These are phyloP conservation scores for Herpetospermum pedunculosum DNA, from an alignment of 306 rosid species.

Conservation along the genomic window DNA sequence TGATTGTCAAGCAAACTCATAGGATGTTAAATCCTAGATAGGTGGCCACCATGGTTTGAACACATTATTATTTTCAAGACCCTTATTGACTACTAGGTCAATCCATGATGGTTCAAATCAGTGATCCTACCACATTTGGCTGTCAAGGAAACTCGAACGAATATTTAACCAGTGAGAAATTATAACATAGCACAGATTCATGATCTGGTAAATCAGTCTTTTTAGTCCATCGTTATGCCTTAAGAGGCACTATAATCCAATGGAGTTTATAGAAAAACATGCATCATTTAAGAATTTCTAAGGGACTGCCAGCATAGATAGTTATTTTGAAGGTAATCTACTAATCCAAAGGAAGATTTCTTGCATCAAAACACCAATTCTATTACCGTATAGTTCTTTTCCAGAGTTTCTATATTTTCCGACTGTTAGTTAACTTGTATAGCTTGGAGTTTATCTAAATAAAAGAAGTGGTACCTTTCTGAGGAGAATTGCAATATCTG, in stretches of 20 bases:
- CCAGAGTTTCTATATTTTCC: too few relatives aligned
- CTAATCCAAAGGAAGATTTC: neutral
- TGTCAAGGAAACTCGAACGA: neutral
- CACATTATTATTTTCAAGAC: too few relatives aligned
- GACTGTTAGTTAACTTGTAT: neutral
- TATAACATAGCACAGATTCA: neutral
- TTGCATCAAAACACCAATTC: too few relatives aligned
- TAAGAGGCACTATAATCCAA: neutral
- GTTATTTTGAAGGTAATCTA: neutral
- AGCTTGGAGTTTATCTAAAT: neutral
- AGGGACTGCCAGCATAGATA: neutral
- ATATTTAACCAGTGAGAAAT: neutral
- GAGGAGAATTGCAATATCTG: slow-evolving; percentile 91
- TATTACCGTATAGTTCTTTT: too few relatives aligned
- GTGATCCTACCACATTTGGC: too few relatives aligned
- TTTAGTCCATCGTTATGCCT: neutral
- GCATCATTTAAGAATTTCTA: neutral
- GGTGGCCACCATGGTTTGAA: too few relatives aligned
- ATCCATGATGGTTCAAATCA: too few relatives aligned
- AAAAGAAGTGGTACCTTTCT: slow-evolving; percentile 43
- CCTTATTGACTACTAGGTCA: too few relatives aligned
- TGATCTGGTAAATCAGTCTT: neutral
- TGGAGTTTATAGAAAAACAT: neutral
- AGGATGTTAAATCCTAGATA: too few relatives aligned
- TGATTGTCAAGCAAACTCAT: too few relatives aligned